A percentile compares a stretch with the other conserved stretches of the same genome.
Conservation (phyloP, 2,329 filamentous ascomycete genomes). For the Fusarium scirpi region DNA sequence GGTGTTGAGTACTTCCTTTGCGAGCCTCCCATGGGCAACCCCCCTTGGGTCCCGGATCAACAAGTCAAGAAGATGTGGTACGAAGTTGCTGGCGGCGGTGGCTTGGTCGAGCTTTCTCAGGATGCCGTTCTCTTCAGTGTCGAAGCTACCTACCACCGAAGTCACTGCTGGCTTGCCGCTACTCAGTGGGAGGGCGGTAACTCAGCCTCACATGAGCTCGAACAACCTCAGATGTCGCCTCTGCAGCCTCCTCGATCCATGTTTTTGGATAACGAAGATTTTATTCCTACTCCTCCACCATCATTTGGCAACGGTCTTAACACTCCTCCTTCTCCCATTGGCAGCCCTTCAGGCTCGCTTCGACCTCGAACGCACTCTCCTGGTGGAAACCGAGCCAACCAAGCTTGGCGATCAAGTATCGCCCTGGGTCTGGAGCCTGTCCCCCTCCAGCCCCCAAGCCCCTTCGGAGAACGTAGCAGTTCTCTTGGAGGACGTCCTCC, state of each 20-base stretch:
- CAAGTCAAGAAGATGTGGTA: conserved; percentile 79
- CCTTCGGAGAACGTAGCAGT: conserved; percentile 52
- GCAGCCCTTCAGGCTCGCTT: conserved; percentile 51
- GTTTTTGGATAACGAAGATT: conserved; percentile 50
- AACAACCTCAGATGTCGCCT: conserved; percentile 54
- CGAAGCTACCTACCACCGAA: conserved; percentile 70
- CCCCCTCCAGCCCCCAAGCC: conserved; percentile 52
- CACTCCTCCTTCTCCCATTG: conserved; percentile 45
- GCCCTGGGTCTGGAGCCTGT: conserved; percentile 59
- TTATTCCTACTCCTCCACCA: conserved; percentile 38
- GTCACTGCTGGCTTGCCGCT: conserved; percentile 67
- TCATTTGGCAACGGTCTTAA: conserved; percentile 43
- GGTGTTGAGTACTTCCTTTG: conserved; percentile 87
- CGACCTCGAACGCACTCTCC: conserved; percentile 57
- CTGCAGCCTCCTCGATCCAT: conserved; percentile 54
- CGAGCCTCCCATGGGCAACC: conserved; percentile 76
- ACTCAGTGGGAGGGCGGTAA: conserved; percentile 60
- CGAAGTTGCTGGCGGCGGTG: conserved; percentile 74
- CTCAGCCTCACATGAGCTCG: conserved; percentile 41
- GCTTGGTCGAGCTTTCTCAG: conserved; percentile 68
- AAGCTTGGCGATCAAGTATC: conserved; percentile 57
- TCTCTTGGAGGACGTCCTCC: conserved; percentile 51
- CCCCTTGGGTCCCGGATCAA: conserved; percentile 78
- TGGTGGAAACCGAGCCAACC: conserved; percentile 50
- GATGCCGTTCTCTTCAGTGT: conserved; percentile 72